Conservation (phyloP, 208 protist species). For the Crithidia bombi region DNA sequence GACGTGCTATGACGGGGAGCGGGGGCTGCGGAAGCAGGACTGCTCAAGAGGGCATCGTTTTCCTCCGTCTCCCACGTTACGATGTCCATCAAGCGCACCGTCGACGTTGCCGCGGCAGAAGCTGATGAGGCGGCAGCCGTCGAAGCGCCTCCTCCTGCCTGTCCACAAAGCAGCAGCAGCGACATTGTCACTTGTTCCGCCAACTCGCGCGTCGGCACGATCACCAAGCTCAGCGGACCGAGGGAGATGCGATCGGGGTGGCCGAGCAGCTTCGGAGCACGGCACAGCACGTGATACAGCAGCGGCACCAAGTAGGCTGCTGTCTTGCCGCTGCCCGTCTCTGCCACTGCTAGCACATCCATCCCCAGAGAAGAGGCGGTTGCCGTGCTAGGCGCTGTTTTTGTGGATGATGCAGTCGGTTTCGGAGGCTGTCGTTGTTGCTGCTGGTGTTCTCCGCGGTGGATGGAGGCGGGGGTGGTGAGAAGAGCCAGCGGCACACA, state of each 20-base stretch:
- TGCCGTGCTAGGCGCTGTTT: background rate
- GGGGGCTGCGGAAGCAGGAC: background rate
- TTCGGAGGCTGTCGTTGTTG: background rate
- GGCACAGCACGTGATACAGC: conserved; percentile 65
- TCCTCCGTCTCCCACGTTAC: conserved; percentile 22
- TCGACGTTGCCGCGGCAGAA: background rate
- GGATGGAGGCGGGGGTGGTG: background rate
- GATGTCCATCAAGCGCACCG: background rate
- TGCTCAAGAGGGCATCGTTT: background rate
- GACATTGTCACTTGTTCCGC: conserved; percentile 86
- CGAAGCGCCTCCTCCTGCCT: conserved; percentile 2
- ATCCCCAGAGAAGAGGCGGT: conserved; percentile 25
- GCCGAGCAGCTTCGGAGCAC: conserved; percentile 56
- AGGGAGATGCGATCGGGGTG: conserved; percentile 59
- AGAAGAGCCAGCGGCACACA: conserved; percentile 67
- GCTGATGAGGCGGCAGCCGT: background rate
- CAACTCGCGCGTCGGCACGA: conserved; percentile 94
- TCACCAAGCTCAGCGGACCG: conserved; percentile 86
- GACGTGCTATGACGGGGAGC: too few species aligned
- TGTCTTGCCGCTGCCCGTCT: conserved; percentile 96
- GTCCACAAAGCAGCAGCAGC: conserved; percentile 26
- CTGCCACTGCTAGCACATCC: conserved; percentile 90
- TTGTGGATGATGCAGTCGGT: background rate
- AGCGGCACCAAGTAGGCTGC: conserved; percentile 91
- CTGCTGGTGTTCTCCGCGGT: background rate